Conservation (phyloP, 176 grass and related monocot species). For the Aegilops sharonensis region DNA sequence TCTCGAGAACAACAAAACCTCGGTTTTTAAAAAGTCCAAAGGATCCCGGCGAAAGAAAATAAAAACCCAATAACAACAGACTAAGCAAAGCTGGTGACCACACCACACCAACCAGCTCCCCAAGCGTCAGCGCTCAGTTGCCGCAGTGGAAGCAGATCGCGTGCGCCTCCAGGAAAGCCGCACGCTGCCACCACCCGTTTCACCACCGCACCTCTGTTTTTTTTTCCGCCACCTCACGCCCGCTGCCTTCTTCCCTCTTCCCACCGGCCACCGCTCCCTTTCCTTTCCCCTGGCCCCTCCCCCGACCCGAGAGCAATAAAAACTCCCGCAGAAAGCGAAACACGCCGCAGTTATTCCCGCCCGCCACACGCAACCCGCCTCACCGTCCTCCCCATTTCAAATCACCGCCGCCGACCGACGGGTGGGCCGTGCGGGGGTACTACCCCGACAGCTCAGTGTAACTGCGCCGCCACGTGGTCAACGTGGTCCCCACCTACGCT, state of each 20-base stretch:
- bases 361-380: conserved; percentile 24
- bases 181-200: not conserved
- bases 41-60: too few species aligned
- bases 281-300: not conserved
- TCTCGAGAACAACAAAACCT: conserved; percentile 1
- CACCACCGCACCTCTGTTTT: conserved; percentile 14
- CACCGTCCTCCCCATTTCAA: conserved; percentile 23
- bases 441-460: not conserved
- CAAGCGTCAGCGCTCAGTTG: not conserved
- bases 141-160: conserved; percentile 20
- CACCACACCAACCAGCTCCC: conserved; percentile 4
- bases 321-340: not conserved
- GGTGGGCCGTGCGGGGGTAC: not conserved
- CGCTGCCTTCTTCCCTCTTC: not conserved
- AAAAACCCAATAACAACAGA: too few species aligned
- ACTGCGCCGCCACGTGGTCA: not conserved
- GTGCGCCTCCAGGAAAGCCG: conserved; percentile 25
- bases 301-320: not conserved
- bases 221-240: conserved; percentile 12
- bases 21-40: not conserved
- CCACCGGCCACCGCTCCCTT: conserved; percentile 7
- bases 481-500: not conserved
- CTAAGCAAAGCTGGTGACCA: not conserved
- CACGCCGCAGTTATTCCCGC: conserved; percentile 64
- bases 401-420: not conserved